Base-by-base conservation (phyloP, 306 rosid genomes). In the Oemleria cerasiformis region DNA sequence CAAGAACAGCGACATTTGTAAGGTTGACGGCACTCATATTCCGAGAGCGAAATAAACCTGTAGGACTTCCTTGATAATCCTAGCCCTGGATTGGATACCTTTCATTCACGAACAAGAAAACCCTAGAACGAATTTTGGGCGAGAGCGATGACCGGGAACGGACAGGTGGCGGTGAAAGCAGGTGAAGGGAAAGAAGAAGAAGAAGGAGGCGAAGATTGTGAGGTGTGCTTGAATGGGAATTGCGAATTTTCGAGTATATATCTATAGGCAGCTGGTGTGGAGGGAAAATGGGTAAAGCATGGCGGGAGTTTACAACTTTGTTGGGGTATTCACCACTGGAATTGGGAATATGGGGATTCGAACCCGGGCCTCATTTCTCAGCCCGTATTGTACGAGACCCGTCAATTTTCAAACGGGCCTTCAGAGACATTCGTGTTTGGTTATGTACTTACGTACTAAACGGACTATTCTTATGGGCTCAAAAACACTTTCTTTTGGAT, bases 11-110 rank as follows among this genome's bases (percentile, higher is more conserved):
- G 38, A 91, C 90, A 91, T 91, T 93, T 17, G 97, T 93, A 67
- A 93, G 86, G 83, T 93, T 92, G 43, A 92, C 96, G 6, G 88
- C 96, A 48, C 92, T 92, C 98, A 92, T 91, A 21, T 67, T 71
- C 53, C 36, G 16, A 16, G 5, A 54, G 16, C 40, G 11, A 65
- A 58, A 40, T 7, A n/a, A 47, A 48, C 39, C 16, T 15, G 30
- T 9, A 39, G 7, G 11, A 36, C n/a, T 10, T 41, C 65, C 30
- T 30, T 25, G 25, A 9, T n/a, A 57, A 19, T 43, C 60, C 42
- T 13, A 68, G 63, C 55, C 65, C 73, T 10, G 43, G 79, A 42
- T 25, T 63, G 50, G 76, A 14, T 38, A 34, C n/a, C 50, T 56
- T 21, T 60, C 71, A 14, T 65, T 67, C 67, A 68, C 64, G 4